phyloP scores from a whole-genome alignment of 306 rosid genomes.

The Pterocarpus macrocarpus region DNA sequence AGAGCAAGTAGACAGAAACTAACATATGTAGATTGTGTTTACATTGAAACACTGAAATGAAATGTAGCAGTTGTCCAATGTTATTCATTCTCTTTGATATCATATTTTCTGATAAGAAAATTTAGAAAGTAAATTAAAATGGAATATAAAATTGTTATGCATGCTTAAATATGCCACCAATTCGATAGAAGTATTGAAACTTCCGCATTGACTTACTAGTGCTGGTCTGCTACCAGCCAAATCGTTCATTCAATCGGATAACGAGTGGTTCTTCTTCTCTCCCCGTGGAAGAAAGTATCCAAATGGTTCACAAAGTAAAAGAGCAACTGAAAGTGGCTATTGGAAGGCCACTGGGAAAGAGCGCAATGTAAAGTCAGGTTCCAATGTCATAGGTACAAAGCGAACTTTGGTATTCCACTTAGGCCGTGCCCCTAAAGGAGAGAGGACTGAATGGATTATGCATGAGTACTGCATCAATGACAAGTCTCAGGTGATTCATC shows the following conservation, averaged over 20 bases:
- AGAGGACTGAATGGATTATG: slow-evolving; percentile 97
- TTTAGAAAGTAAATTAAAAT: not conserved
- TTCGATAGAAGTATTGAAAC: not conserved
- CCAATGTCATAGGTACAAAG: slow-evolving; percentile 79
- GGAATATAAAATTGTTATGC: not conserved
- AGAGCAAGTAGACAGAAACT: slow-evolving; percentile 22
- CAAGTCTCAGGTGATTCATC: slow-evolving; percentile 73
- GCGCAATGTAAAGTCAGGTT: slow-evolving; percentile 81
- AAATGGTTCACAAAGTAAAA: slow-evolving; percentile 86
- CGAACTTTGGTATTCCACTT: slow-evolving; percentile 90
- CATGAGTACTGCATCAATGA: slow-evolving; percentile 83
- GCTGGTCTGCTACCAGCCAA: slow-evolving; percentile 66
- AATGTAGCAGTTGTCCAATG: not conserved
- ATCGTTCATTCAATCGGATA: slow-evolving; percentile 76
- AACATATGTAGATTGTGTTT: not conserved
- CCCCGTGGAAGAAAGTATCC: slow-evolving; percentile 97
- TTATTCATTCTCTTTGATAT: slow-evolving; percentile 16
- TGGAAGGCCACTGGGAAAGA: slow-evolving; percentile 99
- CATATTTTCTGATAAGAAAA: not conserved
- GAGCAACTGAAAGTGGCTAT: slow-evolving; percentile 91
- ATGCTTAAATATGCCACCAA: not conserved
- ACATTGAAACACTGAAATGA: slow-evolving; percentile 2
- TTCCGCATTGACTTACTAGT: slow-evolving; percentile 32
- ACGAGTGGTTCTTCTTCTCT: slow-evolving; percentile 98
- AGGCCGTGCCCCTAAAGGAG: slow-evolving; percentile 97